These are phyloP conservation scores for Sclerotinia sclerotiorum DNA, from an alignment of 2,329 filamentous ascomycete genomes.

Conservation along the genomic window DNA sequence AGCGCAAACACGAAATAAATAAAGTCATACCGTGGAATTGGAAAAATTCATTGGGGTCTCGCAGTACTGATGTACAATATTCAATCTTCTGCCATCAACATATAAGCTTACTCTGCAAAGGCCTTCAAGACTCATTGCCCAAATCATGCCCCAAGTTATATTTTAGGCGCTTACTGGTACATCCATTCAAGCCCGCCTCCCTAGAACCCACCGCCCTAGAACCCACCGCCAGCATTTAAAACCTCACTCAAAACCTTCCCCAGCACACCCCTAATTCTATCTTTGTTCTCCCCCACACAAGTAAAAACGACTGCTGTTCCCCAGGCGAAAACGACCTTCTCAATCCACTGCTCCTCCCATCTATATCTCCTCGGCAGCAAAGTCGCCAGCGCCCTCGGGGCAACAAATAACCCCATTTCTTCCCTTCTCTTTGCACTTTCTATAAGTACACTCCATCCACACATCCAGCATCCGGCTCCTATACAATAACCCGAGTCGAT, in stretches of 20 bases:
- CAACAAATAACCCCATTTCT: constrained; percentile 78
- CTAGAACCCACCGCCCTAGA: not conserved
- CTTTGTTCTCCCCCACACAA: constrained; percentile 57
- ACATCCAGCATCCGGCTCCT: constrained; percentile 68
- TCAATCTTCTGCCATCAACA: too few species aligned
- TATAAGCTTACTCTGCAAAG: too few species aligned
- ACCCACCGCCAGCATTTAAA: not conserved
- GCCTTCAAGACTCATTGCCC: too few species aligned
- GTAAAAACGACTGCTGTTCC: constrained; percentile 72
- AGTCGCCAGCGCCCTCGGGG: constrained; percentile 73
- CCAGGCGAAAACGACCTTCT: constrained; percentile 63
- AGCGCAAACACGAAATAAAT: too few species aligned
- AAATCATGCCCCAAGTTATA: too few species aligned
- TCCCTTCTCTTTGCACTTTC: constrained; percentile 65
- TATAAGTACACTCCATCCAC: constrained; percentile 78
- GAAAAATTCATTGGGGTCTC: too few species aligned
- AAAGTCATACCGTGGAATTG: too few species aligned
- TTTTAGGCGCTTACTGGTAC: not conserved
- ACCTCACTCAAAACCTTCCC: constrained; percentile 53
- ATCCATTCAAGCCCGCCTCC: not conserved
- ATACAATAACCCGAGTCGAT: constrained; percentile 69
- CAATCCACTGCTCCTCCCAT: constrained; percentile 62
- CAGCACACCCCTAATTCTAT: constrained; percentile 60
- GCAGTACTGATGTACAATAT: too few species aligned
- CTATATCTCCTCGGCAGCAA: constrained; percentile 70